These are phyloP conservation scores for Pleurostoma richardsiae DNA, from an alignment of 2,329 filamentous ascomycete species.

Conservation along the genomic window DNA sequence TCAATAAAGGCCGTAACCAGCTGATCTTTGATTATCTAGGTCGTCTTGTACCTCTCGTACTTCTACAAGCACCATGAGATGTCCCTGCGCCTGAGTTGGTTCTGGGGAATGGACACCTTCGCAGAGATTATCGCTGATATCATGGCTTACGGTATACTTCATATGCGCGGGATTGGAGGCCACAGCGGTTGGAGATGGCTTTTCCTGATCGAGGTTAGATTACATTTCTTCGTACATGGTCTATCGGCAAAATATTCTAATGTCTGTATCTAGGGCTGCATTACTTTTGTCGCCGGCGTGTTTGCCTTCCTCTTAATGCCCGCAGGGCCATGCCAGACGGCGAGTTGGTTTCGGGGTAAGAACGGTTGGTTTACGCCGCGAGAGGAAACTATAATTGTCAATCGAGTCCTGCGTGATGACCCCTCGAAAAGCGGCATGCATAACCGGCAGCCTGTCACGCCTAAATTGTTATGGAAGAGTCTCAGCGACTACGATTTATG, in stretches of 20 bases:
- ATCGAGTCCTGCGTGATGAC: conserved; percentile 53
- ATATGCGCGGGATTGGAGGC: conserved; percentile 29
- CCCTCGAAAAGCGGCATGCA: conserved; percentile 57
- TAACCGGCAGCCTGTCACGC: conserved; percentile 51
- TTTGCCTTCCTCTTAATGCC: conserved; percentile 52
- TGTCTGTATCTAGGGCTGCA: conserved; percentile 31
- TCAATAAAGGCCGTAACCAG: not conserved
- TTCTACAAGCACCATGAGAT: conserved; percentile 37
- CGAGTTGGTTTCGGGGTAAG: conserved; percentile 46
- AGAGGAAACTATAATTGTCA: conserved; percentile 57
- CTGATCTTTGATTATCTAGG: conserved; percentile 19
- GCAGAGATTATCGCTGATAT: conserved; percentile 33
- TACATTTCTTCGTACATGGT: conserved; percentile 23
- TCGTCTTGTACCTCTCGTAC: conserved; percentile 37
- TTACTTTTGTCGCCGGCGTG: conserved; percentile 43
- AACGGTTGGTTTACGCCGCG: conserved; percentile 52
- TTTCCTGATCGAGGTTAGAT: conserved; percentile 47
- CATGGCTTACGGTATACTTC: conserved; percentile 32
- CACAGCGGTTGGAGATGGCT: conserved; percentile 40
- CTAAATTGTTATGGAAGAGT: conserved; percentile 42
- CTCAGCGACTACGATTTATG: conserved; percentile 44
- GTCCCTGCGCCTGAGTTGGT: conserved; percentile 30
- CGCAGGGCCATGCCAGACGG: conserved; percentile 42
- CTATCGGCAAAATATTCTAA: conserved; percentile 12
- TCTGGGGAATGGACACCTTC: conserved; percentile 33